Base-by-base conservation (phyloP, 2,329 filamentous ascomycete genomes). In the Talaromyces piceae region DNA sequence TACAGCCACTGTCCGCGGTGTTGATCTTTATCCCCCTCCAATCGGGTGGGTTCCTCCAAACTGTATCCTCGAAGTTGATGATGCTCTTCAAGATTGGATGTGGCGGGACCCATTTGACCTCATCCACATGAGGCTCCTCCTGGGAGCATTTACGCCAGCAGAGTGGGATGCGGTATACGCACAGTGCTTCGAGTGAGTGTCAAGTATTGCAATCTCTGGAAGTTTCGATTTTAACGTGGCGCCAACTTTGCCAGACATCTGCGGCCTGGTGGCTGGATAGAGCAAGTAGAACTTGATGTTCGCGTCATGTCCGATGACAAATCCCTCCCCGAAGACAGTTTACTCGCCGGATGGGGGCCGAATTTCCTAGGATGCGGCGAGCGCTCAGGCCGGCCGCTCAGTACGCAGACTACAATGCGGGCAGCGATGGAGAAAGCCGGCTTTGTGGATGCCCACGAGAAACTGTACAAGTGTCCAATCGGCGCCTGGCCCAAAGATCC, bases 1-100 rank as follows among this genome's bases (percentile, higher is more conserved):
- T 44, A 26, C 23, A 56, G 57, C 57, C 23, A 54, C 46, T 7
- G 49, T 61, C 22, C 55, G 55, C 30, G 59, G 59, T 4, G 54
- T 61, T 30, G 58, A 61, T 41, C 58, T 61, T 22, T 60, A 56
- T 26, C 52, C 52, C n/a, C 52, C 52, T 9, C 52, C 52, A 22
- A 43, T 31, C 28, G 47, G 37, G 7, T 61, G 57, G 58, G 51
- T 59, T 5, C 59, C 59, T 12, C 59, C 59, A 13, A 61, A 61
- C 28, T 60, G 58, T 45, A 45, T 57, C 39, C 53, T 61, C 11
- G 57, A 61, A 47, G 58, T 60, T 3, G 59, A 61, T 47, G 58
- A 58, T 47, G 47, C 54, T 26, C 46, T 55, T 25, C 23, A 56
- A 44, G 54, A 52, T 4, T 58, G 55, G 57, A 58, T 56, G 28